Conservation (phyloP, 2,329 filamentous ascomycete genomes). For the Sporothrix sp. region DNA sequence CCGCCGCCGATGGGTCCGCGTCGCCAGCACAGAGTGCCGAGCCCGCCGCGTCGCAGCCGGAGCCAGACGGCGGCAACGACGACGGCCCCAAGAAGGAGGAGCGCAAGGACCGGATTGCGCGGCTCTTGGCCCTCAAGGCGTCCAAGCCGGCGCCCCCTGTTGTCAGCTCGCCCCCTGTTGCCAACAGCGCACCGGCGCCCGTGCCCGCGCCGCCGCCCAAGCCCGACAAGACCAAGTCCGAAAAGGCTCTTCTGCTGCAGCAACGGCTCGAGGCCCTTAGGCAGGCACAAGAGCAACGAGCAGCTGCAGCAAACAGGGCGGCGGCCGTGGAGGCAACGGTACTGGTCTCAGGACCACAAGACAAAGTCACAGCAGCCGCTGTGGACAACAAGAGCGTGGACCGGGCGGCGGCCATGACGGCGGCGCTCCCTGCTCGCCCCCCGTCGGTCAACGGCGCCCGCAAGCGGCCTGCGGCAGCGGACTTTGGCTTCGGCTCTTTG, state of each 20-base stretch:
- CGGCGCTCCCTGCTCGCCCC: not conserved
- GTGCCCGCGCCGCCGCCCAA: slow-evolving; percentile 25
- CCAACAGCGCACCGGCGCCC: not conserved
- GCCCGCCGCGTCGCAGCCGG: not conserved
- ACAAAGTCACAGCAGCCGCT: not conserved
- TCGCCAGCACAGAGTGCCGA: not conserved
- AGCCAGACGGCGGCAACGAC: not conserved
- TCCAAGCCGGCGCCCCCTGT: slow-evolving; percentile 8
- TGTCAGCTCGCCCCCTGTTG: not conserved
- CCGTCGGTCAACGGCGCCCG: slow-evolving; percentile 16
- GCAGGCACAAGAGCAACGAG: slow-evolving; percentile 41
- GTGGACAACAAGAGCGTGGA: not conserved
- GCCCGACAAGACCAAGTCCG: slow-evolving; percentile 38
- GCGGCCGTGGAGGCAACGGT: not conserved
- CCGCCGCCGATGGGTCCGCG: slow-evolving; percentile 1
- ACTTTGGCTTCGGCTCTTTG: slow-evolving; percentile 46
- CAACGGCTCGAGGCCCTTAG: slow-evolving; percentile 70
- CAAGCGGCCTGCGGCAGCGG: slow-evolving; percentile 51
- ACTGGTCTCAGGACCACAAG: not conserved
- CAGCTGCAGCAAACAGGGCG: slow-evolving; percentile 18
- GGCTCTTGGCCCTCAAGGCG: slow-evolving; percentile 62
- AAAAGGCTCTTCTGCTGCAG: slow-evolving; percentile 64
- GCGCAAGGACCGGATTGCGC: slow-evolving; percentile 67
- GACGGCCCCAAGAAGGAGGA: slow-evolving; percentile 35
- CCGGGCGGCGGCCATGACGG: not conserved